Evolutionary conservation across 768 basidiomycete species (phyloP).

Genomic region (Suillus weaverae): DNA sequence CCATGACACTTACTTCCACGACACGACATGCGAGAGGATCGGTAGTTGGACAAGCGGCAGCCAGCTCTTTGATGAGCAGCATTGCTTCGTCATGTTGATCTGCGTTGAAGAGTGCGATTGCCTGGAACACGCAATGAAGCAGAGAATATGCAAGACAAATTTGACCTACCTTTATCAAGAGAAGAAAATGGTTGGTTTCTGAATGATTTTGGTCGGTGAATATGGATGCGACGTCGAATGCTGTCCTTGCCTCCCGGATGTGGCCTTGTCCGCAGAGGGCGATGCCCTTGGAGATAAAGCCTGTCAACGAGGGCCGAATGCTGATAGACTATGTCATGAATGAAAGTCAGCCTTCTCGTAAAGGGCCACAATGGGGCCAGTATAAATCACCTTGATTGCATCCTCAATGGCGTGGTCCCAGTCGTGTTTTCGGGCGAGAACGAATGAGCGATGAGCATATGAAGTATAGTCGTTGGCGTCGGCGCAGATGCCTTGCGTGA

Average conservation of each 20-base stretch:
- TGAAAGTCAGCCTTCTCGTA: not conserved
- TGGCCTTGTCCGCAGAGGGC: not conserved
- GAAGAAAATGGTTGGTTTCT: not conserved
- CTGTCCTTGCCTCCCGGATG: not conserved
- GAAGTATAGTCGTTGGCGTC: not conserved
- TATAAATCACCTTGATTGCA: not conserved
- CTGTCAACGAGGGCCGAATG: not conserved
- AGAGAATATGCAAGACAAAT: not conserved
- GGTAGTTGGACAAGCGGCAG: not conserved
- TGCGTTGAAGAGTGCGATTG: not conserved
- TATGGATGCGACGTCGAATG: not conserved
- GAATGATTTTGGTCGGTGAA: not conserved
- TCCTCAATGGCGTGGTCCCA: not conserved
- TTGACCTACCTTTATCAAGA: not conserved
- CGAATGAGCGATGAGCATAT: not conserved
- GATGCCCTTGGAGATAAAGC: not conserved
- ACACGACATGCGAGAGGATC: not conserved
- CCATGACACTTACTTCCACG: not conserved
- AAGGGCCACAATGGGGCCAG: not conserved
- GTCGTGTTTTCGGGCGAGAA: not conserved
- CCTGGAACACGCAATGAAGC: not conserved
- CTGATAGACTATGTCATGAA: not conserved
- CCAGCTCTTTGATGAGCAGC: not conserved
- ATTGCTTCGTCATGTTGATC: not conserved
- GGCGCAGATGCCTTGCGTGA: not conserved